Conservation (phyloP, 2,329 filamentous ascomycete genomes). For the Sporothrix curviconia region DNA sequence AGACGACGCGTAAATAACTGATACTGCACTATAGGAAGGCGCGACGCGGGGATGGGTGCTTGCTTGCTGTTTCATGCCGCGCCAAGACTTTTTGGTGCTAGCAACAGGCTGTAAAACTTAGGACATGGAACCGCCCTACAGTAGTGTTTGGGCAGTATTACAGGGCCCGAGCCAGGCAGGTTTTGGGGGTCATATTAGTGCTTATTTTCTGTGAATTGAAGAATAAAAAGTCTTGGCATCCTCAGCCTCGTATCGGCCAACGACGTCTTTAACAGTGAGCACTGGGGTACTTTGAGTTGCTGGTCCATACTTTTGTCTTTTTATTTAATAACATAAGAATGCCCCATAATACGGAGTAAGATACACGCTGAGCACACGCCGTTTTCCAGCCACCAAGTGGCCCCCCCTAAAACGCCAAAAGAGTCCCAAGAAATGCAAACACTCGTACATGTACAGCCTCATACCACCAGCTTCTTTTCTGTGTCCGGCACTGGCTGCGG, state of each 20-base stretch:
- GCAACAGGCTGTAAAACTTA: not conserved
- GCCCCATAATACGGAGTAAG: no score
- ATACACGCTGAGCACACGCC: no score
- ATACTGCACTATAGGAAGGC: not conserved
- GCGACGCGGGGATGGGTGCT: slow-evolving; percentile 7
- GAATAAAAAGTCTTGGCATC: slow-evolving; percentile 11
- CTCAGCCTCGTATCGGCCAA: slow-evolving; percentile 5
- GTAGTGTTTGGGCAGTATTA: no score
- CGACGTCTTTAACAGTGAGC: not conserved
- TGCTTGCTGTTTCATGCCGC: no score
- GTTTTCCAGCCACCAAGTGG: not conserved
- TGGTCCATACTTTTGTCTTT: no score
- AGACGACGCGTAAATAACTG: slow-evolving; percentile 6
- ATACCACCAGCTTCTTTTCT: not conserved
- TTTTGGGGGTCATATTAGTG: not conserved
- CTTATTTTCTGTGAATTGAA: not conserved
- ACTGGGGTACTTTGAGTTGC: no score
- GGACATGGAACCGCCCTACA: not conserved
- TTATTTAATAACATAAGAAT: not conserved
- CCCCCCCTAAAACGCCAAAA: not conserved
- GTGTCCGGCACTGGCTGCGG: not conserved
- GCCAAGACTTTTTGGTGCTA: slow-evolving; percentile 9
- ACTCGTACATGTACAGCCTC: not conserved
- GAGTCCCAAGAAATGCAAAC: not conserved
- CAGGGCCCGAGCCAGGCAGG: no score